These are phyloP conservation scores for Acanthamoeba triangularis DNA, from an alignment of 208 protist species.

Conservation along the genomic window DNA sequence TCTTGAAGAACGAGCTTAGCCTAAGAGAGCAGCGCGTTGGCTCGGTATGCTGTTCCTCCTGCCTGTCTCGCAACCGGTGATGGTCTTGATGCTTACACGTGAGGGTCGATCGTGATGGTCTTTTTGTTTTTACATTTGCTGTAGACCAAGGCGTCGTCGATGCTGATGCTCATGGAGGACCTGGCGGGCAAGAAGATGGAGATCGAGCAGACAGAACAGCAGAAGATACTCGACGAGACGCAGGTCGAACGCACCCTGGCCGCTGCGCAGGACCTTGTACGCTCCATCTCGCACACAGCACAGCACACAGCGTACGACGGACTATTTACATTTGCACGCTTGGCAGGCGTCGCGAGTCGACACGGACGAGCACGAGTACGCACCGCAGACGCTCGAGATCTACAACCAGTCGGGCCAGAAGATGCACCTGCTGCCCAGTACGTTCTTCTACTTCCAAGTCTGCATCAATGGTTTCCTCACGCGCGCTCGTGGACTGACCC, in stretches of 20 bases:
- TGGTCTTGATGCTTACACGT: not conserved
- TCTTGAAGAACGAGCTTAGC: slow-evolving; percentile 38
- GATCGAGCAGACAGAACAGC: not conserved
- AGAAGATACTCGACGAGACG: slow-evolving; percentile 45
- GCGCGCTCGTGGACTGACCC: not conserved
- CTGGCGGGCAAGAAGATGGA: slow-evolving; percentile 45
- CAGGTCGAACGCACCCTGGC: slow-evolving; percentile 33
- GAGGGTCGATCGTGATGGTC: not conserved
- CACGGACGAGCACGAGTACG: not conserved
- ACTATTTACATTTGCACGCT: too few relatives aligned
- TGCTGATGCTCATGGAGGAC: slow-evolving; percentile 67
- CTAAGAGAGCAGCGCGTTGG: slow-evolving; percentile 27
- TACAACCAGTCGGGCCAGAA: slow-evolving; percentile 48
- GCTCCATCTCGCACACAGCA: too few relatives aligned
- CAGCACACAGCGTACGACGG: too few relatives aligned
- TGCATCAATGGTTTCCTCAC: too few relatives aligned
- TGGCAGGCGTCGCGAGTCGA: not conserved
- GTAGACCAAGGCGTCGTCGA: slow-evolving; percentile 30
- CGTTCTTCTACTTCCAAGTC: not conserved
- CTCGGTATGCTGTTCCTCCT: not conserved
- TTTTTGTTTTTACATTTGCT: not conserved
- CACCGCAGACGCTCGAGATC: slow-evolving; percentile 32
- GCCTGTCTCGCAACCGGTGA: not conserved
- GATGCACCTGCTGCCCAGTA: slow-evolving; percentile 35
- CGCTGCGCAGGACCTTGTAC: slow-evolving; percentile 29